Evolutionary conservation across 345 rosid genomes (phyloP).

Genomic region (Populus davidiana): DNA sequence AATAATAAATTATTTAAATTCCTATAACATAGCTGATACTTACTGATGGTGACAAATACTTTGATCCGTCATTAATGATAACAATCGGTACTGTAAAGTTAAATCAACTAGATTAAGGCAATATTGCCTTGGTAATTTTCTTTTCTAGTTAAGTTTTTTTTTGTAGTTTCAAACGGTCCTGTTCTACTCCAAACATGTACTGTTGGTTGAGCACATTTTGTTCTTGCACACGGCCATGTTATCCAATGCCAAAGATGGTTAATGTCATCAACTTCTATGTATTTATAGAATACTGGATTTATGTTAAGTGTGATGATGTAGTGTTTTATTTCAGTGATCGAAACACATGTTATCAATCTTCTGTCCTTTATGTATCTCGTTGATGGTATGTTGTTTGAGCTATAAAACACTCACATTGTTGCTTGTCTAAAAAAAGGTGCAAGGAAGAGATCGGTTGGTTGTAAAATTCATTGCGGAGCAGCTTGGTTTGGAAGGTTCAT

Average conservation of each 20-base stretch:
- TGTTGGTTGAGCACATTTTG: background rate
- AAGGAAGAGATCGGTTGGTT: slow-evolving; percentile 79
- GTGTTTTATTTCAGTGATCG: background rate
- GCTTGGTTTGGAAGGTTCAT: slow-evolving; percentile 87
- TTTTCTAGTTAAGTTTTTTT: background rate
- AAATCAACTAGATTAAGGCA: background rate
- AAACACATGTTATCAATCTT: background rate
- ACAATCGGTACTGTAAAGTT: too few species aligned
- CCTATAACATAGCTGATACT: background rate
- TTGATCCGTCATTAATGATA: background rate
- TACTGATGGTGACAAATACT: background rate
- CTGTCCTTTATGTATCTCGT: background rate
- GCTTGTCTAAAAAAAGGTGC: slow-evolving; percentile 61
- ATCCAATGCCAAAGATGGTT: background rate
- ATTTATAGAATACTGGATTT: background rate
- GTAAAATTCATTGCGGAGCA: slow-evolving; percentile 67
- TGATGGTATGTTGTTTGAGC: background rate
- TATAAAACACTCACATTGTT: background rate
- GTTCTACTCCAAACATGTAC: background rate
- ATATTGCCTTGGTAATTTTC: background rate
- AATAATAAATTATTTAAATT: background rate
- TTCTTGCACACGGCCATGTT: background rate
- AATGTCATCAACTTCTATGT: background rate
- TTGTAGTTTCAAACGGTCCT: background rate
- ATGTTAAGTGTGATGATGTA: slow-evolving; percentile 8